phyloP scores from a whole-genome alignment of 1,139 yeast genomes.

The Blastobotrys petasosporus region DNA sequence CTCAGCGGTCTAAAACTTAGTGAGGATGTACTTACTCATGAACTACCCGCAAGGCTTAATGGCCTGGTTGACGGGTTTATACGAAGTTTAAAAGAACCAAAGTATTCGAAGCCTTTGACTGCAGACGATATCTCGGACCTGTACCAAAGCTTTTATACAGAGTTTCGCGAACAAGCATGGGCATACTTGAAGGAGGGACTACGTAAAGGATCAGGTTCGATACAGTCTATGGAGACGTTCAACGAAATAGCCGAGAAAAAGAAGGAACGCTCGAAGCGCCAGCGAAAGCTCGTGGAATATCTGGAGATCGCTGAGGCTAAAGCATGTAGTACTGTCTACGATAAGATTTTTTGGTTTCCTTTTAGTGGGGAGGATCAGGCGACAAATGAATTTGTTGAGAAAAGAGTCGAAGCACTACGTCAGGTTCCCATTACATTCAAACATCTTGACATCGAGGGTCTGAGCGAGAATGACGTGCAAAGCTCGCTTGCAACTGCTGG shows the following conservation, averaged over 20 bases:
- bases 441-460: constrained; percentile 25
- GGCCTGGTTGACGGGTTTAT: constrained; percentile 40
- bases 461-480: constrained; percentile 13
- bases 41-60: constrained; percentile 31
- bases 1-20: not conserved
- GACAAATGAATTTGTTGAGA: constrained; percentile 26
- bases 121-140: constrained; percentile 47
- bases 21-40: not conserved
- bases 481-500: constrained; percentile 24
- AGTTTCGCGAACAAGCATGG: constrained; percentile 31
- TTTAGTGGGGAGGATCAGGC: constrained; percentile 26
- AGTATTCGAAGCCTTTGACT: constrained; percentile 47
- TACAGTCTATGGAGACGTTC: constrained; percentile 28
- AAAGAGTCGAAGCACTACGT: constrained; percentile 26
- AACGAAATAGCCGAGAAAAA: constrained; percentile 32
- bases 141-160: constrained; percentile 48
- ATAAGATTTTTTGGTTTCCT: constrained; percentile 32
- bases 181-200: constrained; percentile 23
- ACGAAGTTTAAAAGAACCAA: constrained; percentile 49
- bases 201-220: constrained; percentile 4
- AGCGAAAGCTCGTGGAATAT: constrained; percentile 28
- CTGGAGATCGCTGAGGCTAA: constrained; percentile 38
- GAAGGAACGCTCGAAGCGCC: constrained; percentile 23
- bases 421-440: constrained; percentile 25
- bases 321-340: constrained; percentile 39